These are phyloP conservation scores for Gloeopeniophorella convolvens DNA, from an alignment of 768 basidiomycete genomes.

Conservation along the genomic window DNA sequence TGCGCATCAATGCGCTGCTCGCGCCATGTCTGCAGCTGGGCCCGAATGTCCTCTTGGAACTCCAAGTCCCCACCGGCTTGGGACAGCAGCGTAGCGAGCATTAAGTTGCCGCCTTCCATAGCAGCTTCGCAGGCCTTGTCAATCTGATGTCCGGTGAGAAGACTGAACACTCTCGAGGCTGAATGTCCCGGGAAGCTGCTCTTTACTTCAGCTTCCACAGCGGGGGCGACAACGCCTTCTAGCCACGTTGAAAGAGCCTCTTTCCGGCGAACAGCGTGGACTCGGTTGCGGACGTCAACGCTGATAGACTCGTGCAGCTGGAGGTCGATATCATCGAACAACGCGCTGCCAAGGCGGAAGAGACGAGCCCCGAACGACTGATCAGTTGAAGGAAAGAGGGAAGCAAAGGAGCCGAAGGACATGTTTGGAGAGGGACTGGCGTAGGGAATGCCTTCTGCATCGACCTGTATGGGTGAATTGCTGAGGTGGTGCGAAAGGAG, in stretches of 20 bases:
- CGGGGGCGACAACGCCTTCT: slow-evolving; percentile 57
- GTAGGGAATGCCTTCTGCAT: slow-evolving; percentile 64
- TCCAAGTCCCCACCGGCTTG: slow-evolving; percentile 76
- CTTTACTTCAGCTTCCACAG: slow-evolving; percentile 67
- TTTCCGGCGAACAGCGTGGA: slow-evolving; percentile 63
- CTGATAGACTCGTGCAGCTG: slow-evolving; percentile 47
- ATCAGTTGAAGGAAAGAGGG: slow-evolving; percentile 66
- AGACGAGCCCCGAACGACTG: slow-evolving; percentile 67
- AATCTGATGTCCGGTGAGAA: slow-evolving; percentile 85
- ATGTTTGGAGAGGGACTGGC: slow-evolving; percentile 58
- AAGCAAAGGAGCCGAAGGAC: slow-evolving; percentile 71
- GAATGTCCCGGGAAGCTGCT: slow-evolving; percentile 38
- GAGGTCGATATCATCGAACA: slow-evolving; percentile 83
- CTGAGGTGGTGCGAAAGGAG: slow-evolving; percentile 73
- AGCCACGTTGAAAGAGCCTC: slow-evolving; percentile 82
- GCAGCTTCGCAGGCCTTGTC: slow-evolving; percentile 73
- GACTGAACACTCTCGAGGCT: slow-evolving; percentile 58
- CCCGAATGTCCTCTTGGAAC: slow-evolving; percentile 63
- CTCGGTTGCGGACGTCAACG: slow-evolving; percentile 55
- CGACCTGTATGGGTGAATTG: slow-evolving; percentile 62
- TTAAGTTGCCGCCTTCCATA: slow-evolving; percentile 67
- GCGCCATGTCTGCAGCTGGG: slow-evolving; percentile 81
- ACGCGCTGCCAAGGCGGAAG: slow-evolving; percentile 81
- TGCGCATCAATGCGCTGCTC: slow-evolving; percentile 67
- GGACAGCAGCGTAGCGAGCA: slow-evolving; percentile 82